These are phyloP conservation scores for Neocatenulostroma microsporum DNA, from an alignment of 2,329 filamentous ascomycete genomes.

Conservation along the genomic window DNA sequence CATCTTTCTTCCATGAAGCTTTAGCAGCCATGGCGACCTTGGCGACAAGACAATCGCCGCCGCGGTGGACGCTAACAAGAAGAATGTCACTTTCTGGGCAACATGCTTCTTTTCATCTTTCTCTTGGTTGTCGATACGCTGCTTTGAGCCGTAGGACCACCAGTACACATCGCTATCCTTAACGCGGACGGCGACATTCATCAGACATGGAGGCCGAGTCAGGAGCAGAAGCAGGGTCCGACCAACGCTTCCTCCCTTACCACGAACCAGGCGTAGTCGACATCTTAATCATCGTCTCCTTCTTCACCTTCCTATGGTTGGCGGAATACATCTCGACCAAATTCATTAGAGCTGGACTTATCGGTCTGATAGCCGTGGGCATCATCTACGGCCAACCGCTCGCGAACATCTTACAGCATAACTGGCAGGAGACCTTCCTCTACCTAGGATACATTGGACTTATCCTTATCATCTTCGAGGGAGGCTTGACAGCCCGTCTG, in stretches of 20 bases:
- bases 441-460: constrained; percentile 66
- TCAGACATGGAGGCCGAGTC: too few relatives aligned
- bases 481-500: constrained; percentile 52
- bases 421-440: constrained; percentile 50
- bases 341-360: constrained; percentile 50
- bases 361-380: constrained; percentile 65
- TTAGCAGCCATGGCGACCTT: too few relatives aligned
- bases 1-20: too few relatives aligned
- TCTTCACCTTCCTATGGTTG: constrained; percentile 53
- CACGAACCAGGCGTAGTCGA: constrained; percentile 13
- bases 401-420: constrained; percentile 48
- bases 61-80: too few relatives aligned
- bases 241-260: constrained; percentile 4
- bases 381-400: constrained; percentile 63
- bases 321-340: constrained; percentile 45
- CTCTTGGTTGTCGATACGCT: too few relatives aligned
- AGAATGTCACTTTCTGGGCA: too few relatives aligned
- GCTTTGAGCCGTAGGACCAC: too few relatives aligned
- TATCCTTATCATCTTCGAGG: constrained; percentile 65
- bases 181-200: too few relatives aligned
- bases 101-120: too few relatives aligned
- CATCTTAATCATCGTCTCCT: constrained; percentile 52
- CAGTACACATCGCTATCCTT: too few relatives aligned
- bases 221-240: too few relatives aligned
- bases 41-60: too few relatives aligned